A percentile compares a stretch with the other conserved stretches of the same genome.
These are phyloP conservation scores for Candida tammaniensis DNA, from an alignment of 805 yeast genomes.

Conservation along the genomic window DNA sequence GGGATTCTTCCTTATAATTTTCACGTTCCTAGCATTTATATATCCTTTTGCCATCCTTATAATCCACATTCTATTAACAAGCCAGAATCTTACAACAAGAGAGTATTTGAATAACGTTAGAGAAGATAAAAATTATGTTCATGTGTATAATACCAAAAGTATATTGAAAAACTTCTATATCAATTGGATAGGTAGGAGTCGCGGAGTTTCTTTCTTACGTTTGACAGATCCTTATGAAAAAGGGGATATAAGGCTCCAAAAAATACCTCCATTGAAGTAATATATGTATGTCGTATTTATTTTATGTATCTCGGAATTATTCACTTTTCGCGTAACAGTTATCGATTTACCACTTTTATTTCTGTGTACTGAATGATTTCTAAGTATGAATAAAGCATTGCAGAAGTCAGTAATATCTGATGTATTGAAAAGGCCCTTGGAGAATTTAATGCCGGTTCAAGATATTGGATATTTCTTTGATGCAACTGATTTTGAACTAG, in stretches of 20 bases:
- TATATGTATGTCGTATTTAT: no score
- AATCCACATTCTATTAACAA: slow-evolving; percentile 54
- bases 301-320: no score
- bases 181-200: slow-evolving; percentile 36
- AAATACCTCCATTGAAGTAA: slow-evolving; percentile 19
- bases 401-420: slow-evolving; percentile 3
- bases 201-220: slow-evolving; percentile 20
- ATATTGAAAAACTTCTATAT: slow-evolving; percentile 27
- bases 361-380: neutral
- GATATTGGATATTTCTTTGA: slow-evolving; percentile 6
- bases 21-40: slow-evolving; percentile 40
- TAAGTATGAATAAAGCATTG: slow-evolving; percentile 1
- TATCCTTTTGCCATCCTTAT: slow-evolving; percentile 56
- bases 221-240: slow-evolving; percentile 16
- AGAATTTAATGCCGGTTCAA: slow-evolving; percentile 8
- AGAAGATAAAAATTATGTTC: slow-evolving; percentile 23
- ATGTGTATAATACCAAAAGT: slow-evolving; percentile 27
- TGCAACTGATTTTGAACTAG: slow-evolving; percentile 1
- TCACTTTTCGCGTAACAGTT: no score
- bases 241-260: slow-evolving; percentile 26
- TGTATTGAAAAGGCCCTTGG: slow-evolving; percentile 8
- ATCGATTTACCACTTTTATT: neutral
- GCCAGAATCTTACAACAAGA: slow-evolving; percentile 65
- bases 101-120: slow-evolving; percentile 58
- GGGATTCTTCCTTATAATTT: slow-evolving; percentile 52